A percentile compares a stretch with the other conserved stretches of the same genome.
phyloP scores from a whole-genome alignment of 345 rosid genomes.

The Luvunga scandens region DNA sequence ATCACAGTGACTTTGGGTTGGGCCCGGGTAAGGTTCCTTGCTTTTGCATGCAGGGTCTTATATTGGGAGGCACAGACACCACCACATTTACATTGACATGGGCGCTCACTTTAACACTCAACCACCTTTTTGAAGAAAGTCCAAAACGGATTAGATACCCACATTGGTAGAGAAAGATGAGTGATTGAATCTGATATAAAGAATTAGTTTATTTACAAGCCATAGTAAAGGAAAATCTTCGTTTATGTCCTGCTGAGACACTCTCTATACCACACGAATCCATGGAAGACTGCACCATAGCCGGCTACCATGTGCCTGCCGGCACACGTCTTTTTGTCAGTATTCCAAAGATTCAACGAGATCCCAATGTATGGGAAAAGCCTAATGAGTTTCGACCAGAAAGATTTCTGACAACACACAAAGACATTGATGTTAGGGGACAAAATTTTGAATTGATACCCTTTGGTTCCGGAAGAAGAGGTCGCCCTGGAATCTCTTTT shows the following conservation, averaged over 20 bases:
- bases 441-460: slow-evolving; percentile 37
- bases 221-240: slow-evolving; percentile 43
- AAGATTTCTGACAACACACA: slow-evolving; percentile 33
- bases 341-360: slow-evolving; percentile 33
- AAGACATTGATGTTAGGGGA: slow-evolving; percentile 31
- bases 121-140: slow-evolving; percentile 32
- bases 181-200: slow-evolving; percentile 32
- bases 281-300: slow-evolving; percentile 31
- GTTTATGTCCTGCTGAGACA: slow-evolving; percentile 36
- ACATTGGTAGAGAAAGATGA: slow-evolving; percentile 30
- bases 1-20: not conserved
- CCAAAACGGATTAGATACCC: slow-evolving; percentile 40
- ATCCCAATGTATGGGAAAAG: slow-evolving; percentile 31
- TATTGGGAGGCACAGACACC: slow-evolving; percentile 39
- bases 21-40: not conserved
- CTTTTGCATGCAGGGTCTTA: slow-evolving; percentile 24
- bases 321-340: slow-evolving; percentile 36
- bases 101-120: slow-evolving; percentile 42
- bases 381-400: slow-evolving; percentile 37
- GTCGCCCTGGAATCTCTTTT: slow-evolving; percentile 38
- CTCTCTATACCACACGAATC: slow-evolving; percentile 35
- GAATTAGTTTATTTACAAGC: slow-evolving; percentile 39
- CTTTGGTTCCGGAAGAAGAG: slow-evolving; percentile 40
- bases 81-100: slow-evolving; percentile 41
- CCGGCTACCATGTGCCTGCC: slow-evolving; percentile 33